Evolutionary conservation across 2,329 filamentous ascomycete species (phyloP).

Genomic region (Aphanocladium album): DNA sequence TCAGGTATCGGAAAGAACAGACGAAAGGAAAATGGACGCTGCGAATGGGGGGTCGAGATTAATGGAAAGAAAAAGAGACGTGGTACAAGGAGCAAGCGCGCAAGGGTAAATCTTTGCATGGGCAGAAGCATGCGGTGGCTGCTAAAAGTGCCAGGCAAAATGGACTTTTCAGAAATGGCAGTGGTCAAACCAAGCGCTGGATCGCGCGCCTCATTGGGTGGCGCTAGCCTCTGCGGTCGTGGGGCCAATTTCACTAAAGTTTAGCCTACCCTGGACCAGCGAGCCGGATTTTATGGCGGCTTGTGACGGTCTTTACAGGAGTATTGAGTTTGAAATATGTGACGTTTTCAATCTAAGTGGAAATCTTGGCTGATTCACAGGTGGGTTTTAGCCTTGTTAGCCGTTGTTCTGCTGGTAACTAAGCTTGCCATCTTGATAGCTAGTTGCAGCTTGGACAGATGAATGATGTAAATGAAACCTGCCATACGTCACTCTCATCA

Average conservation of each 20-base stretch:
- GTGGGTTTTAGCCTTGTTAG: too few relatives aligned
- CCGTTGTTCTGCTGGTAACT: too few relatives aligned
- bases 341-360: not conserved
- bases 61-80: not conserved
- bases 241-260: not conserved
- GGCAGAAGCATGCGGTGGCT: not conserved
- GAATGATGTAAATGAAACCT: too few relatives aligned
- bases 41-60: not conserved
- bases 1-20: not conserved
- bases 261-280: slow-evolving; percentile 7
- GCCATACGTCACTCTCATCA: too few relatives aligned
- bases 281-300: not conserved
- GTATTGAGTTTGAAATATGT: not conserved
- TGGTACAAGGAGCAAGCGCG: not conserved
- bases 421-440: too few relatives aligned
- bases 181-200: not conserved
- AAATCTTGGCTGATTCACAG: too few relatives aligned
- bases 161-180: not conserved
- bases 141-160: not conserved
- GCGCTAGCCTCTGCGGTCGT: not conserved
- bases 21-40: not conserved
- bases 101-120: not conserved
- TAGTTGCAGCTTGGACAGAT: not conserved
- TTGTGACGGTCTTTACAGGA: slow-evolving; percentile 15
- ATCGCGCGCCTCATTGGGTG: slow-evolving; percentile 8